phyloP scores from a whole-genome alignment of 129 eudicot genomes.

The Gnaphalium uliginosum region DNA sequence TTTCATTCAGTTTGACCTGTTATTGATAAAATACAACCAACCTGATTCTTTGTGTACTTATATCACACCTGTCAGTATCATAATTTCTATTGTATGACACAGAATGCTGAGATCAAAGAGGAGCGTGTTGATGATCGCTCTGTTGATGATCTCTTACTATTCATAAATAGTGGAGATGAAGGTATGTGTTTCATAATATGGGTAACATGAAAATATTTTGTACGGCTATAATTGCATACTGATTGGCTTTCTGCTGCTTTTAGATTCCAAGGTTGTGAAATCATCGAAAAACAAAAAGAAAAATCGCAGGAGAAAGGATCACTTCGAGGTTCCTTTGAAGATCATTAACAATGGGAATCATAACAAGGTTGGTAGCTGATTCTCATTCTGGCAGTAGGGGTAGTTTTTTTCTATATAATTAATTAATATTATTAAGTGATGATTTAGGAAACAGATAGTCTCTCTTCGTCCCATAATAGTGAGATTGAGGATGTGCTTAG shows the following conservation, averaged over 20 bases:
- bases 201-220: background rate
- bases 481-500: slow-evolving; percentile 36
- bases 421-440: background rate
- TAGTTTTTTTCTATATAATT: background rate
- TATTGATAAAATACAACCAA: background rate
- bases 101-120: slow-evolving; percentile 60
- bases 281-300: slow-evolving; percentile 57
- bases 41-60: background rate
- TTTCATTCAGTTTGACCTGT: background rate
- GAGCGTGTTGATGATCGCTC: slow-evolving; percentile 70
- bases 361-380: slow-evolving; percentile 41
- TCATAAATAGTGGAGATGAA: slow-evolving; percentile 68
- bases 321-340: slow-evolving; percentile 32
- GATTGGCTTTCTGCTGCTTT: slow-evolving; percentile 22
- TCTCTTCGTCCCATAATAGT: slow-evolving; percentile 42
- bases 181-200: slow-evolving; percentile 39
- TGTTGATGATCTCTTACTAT: slow-evolving; percentile 76
- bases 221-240: slow-evolving; percentile 2
- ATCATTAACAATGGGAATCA: slow-evolving; percentile 41
- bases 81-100: slow-evolving; percentile 8
- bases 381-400: background rate
- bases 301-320: slow-evolving; percentile 59
- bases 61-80: background rate
- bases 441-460: slow-evolving; percentile 36
- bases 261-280: slow-evolving; percentile 60